Evolutionary conservation across 768 basidiomycete species (phyloP).

Genomic region (Hysterangium stoloniferum): DNA sequence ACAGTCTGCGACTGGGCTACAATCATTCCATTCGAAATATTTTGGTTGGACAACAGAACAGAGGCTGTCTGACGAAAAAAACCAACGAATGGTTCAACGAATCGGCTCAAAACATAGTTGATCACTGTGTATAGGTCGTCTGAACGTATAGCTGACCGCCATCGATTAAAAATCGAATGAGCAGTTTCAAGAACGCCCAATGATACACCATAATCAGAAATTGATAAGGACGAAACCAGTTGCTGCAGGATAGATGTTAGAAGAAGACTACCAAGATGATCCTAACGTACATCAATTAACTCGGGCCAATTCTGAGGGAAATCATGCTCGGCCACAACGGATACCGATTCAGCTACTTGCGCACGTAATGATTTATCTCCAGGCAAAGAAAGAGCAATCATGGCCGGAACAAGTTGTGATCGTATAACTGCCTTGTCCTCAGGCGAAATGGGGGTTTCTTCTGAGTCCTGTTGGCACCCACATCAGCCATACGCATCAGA

Average conservation of each 20-base stretch:
- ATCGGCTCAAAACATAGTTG: constrained; percentile 80
- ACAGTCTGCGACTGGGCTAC: constrained; percentile 72
- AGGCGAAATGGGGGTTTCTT: constrained; percentile 61
- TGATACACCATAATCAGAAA: constrained; percentile 76
- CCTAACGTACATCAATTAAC: constrained; percentile 74
- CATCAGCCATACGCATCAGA: not conserved
- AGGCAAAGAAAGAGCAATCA: constrained; percentile 76
- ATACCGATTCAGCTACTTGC: constrained; percentile 89
- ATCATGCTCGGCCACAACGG: constrained; percentile 85
- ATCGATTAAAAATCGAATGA: constrained; percentile 91
- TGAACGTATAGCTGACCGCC: constrained; percentile 86
- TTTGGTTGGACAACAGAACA: constrained; percentile 38
- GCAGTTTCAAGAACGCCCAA: constrained; percentile 89
- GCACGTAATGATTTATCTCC: constrained; percentile 66
- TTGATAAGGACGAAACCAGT: constrained; percentile 78
- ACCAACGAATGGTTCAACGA: constrained; percentile 76
- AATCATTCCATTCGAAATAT: constrained; percentile 31
- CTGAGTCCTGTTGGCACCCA: constrained; percentile 32
- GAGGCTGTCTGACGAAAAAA: constrained; percentile 66
- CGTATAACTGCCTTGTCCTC: constrained; percentile 70
- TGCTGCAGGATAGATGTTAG: constrained; percentile 42
- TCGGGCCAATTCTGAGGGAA: constrained; percentile 86
- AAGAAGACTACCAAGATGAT: not conserved
- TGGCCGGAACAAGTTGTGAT: constrained; percentile 76
- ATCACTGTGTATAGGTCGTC: constrained; percentile 85